These are phyloP conservation scores for Talaromyces amestolkiae DNA, from an alignment of 2,329 filamentous ascomycete species.

Conservation along the genomic window DNA sequence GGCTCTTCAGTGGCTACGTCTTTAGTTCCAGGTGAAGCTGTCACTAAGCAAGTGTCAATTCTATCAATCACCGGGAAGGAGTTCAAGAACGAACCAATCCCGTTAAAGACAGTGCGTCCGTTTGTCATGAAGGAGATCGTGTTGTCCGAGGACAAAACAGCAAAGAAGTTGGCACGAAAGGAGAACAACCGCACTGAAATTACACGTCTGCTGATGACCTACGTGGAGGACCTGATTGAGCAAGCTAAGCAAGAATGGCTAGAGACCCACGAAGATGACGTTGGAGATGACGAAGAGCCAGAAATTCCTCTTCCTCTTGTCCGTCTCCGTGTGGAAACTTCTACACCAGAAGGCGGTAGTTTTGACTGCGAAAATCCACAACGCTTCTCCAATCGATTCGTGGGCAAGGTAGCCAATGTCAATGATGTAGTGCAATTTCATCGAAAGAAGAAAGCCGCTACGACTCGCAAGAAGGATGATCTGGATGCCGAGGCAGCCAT, in stretches of 20 bases:
- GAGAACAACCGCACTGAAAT: slow-evolving; percentile 81
- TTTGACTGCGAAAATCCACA: slow-evolving; percentile 95
- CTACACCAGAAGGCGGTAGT: slow-evolving; percentile 75
- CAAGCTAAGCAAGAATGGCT: slow-evolving; percentile 80
- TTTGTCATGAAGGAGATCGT: slow-evolving; percentile 84
- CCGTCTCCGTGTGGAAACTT: slow-evolving; percentile 85
- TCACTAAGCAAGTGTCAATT: slow-evolving; percentile 85
- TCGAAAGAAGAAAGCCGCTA: slow-evolving; percentile 70
- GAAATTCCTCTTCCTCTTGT: slow-evolving; percentile 77
- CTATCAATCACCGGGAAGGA: slow-evolving; percentile 78
- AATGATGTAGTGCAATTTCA: slow-evolving; percentile 94
- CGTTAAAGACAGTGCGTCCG: slow-evolving; percentile 82
- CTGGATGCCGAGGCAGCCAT: slow-evolving; percentile 61
- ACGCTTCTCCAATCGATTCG: slow-evolving; percentile 89
- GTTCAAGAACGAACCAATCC: slow-evolving; percentile 75
- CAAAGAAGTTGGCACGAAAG: slow-evolving; percentile 73
- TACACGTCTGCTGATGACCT: slow-evolving; percentile 69
- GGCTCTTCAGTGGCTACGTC: slow-evolving; percentile 96
- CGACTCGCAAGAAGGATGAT: slow-evolving; percentile 48
- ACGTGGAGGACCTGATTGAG: slow-evolving; percentile 84
- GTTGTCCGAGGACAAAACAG: slow-evolving; percentile 70
- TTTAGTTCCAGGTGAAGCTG: slow-evolving; percentile 82
- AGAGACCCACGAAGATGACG: slow-evolving; percentile 66
- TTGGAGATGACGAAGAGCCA: slow-evolving; percentile 52
- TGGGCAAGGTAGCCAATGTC: slow-evolving; percentile 85